Conservation (phyloP, 2,329 filamentous ascomycete genomes). For the Trichophyton schoenleinii region DNA sequence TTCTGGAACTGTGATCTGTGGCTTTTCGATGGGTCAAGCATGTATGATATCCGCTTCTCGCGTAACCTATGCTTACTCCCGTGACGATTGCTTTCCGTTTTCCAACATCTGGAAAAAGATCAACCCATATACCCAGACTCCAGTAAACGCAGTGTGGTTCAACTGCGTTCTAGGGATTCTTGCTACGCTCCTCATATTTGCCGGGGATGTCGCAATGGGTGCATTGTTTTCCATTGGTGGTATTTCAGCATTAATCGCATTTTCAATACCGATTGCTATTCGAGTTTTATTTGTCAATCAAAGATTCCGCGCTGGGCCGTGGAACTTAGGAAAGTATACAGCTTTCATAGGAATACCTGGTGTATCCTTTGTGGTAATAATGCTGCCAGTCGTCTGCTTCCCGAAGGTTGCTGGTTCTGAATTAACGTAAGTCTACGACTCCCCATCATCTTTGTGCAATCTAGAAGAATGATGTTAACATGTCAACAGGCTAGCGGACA, state of each 20-base stretch:
- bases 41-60: constrained; percentile 57
- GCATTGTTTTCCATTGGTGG: constrained; percentile 60
- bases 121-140: constrained; percentile 49
- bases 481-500: constrained; percentile 30
- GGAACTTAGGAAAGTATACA: constrained; percentile 52
- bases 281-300: constrained; percentile 43
- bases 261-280: constrained; percentile 33
- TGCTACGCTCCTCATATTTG: constrained; percentile 53
- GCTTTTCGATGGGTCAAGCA: constrained; percentile 60
- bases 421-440: constrained; percentile 30
- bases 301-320: constrained; percentile 53
- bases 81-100: constrained; percentile 56
- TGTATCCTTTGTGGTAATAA: constrained; percentile 49
- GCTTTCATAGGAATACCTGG: constrained; percentile 46
- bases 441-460: neutral
- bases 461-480: neutral
- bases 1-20: constrained; percentile 53
- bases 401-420: constrained; percentile 46
- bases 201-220: constrained; percentile 49
- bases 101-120: constrained; percentile 48
- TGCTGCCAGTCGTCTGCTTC: constrained; percentile 57
- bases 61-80: constrained; percentile 60
- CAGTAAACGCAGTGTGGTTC: constrained; percentile 59
- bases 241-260: constrained; percentile 51
- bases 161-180: constrained; percentile 49